Base-by-base conservation (phyloP, 108 stramenopile species). In the Cyclotella distinguenda region DNA sequence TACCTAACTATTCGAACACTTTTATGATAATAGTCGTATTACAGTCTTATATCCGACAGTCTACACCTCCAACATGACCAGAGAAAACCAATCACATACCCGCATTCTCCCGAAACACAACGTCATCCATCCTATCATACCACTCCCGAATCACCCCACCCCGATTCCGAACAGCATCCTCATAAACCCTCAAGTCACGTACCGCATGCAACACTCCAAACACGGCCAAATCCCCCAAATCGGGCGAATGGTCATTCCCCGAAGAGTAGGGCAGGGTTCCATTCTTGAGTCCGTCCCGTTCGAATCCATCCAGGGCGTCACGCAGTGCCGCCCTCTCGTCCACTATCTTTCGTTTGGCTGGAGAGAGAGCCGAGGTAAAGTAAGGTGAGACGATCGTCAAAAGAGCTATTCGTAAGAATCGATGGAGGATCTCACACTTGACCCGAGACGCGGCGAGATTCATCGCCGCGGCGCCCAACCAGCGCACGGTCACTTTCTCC, bases 371-470 rank as follows among this genome's bases (percentile, higher is more conserved):
- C 10, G 16, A 4, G 30, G 35, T 42, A n/a, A n/a, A n/a, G n/a
- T n/a, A n/a, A n/a, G n/a, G 40, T 42, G 2, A 4, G 40, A 42
- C 40, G 25, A 2, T 23, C 1, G 6, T 48, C 47, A 21, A 48
- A n/a, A n/a, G n/a, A n/a, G n/a, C n/a, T n/a, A n/a, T n/a, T n/a
- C n/a, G n/a, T n/a, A n/a, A n/a, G n/a, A n/a, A n/a, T n/a, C n/a
- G n/a, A n/a, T n/a, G n/a, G n/a, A n/a, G n/a, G n/a, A 15, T 89
- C 90, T 84, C 82, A 76, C 80, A 59, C 49, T 90, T 93, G 26
- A 95, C 77, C 50, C 84, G 87, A 23, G 86, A 88, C n/a, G 90
- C 90, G 40, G 93, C 92, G 50, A 89, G 62, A 60, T 88, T 93
- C 96, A 97, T 97, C 38, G 90, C 91, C 32, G 89, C 30, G 1